Base-by-base conservation (phyloP, 2,329 filamentous ascomycete species). In the Exophiala spinifera region DNA sequence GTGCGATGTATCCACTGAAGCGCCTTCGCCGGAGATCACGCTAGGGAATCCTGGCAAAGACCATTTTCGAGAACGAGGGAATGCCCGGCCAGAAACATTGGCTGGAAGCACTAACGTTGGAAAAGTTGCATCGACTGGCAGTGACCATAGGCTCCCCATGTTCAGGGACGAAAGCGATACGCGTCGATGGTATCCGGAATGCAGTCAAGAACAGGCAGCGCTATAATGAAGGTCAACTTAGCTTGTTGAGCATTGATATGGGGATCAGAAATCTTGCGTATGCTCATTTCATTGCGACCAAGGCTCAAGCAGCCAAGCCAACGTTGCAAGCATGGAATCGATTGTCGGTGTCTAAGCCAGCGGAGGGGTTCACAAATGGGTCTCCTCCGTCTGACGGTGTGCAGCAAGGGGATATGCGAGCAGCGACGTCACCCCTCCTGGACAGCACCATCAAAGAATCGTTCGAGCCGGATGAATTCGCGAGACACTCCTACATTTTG, bases 241-340 rank as follows among this genome's bases (percentile, higher is more conserved):
- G 84, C 40, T 77, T 94, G 20, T 69, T 94, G 31, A 91, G 88
- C 66, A 86, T 95, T 58, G 89, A 95, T 68, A 87, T 94, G 82
- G 89, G 89, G 3, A 87, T 95, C 61, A 83, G 83, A 40, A 95
- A 95, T 67, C 75, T 95, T 3, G 89, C 88, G 1, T 89, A 84
- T 67, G 88, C 87, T 60, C 77, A 89, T 57, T 69, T 88, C 28
- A 64, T 52, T 2, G 59, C 56, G 2, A 37, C 56, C 8, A 17
- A 15, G 20, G 25, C 46, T 21, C n/a, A 1, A 13, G 49, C 13
- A 15, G n/a, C 33, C 37, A 20, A 55, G 60, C 44, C 53, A 33
- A n/a, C 10, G 3, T 23, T 44, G 20, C 23, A 44, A 10, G 70
- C 72, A 1, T 79, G 76, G 76, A 69, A 70, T 37, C 67, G 73